A percentile compares a stretch with the other conserved stretches of the same genome.
Conservation (phyloP, 805 yeast species). For the Hanseniaspora singularis region DNA sequence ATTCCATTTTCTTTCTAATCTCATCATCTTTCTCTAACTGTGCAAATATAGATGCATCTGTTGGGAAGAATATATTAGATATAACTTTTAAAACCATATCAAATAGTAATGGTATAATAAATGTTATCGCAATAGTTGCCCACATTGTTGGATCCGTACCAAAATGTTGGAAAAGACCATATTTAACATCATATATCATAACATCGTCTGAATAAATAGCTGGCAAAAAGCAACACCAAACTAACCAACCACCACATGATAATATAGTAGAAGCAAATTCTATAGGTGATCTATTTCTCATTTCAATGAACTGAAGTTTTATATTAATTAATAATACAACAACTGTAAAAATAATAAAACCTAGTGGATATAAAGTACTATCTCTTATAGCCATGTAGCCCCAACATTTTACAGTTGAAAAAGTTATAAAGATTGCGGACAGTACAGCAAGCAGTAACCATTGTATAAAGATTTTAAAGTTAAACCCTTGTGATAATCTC, state of each 20-base stretch:
- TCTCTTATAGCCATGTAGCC: constrained; percentile 59
- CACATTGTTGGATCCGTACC: constrained; percentile 81
- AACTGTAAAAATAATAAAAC: constrained; percentile 62
- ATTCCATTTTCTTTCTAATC: constrained; percentile 58
- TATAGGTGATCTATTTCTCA: constrained; percentile 59
- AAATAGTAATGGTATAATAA: constrained; percentile 46
- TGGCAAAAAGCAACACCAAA: constrained; percentile 73
- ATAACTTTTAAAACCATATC: constrained; percentile 55
- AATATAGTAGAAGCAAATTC: constrained; percentile 53
- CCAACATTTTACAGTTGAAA: constrained; percentile 54
- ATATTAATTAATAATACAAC: constrained; percentile 61
- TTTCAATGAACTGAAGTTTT: constrained; percentile 71
- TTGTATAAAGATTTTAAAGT: constrained; percentile 49
- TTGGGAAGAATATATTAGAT: constrained; percentile 46
- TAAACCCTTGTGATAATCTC: constrained; percentile 60
- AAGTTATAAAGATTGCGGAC: constrained; percentile 61
- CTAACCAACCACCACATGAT: constrained; percentile 72
- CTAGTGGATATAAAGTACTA: constrained; percentile 70
- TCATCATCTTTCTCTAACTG: constrained; percentile 57
- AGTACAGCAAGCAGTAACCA: constrained; percentile 73
- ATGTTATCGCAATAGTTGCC: constrained; percentile 55
- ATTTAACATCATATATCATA: constrained; percentile 49
- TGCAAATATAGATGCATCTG: constrained; percentile 71
- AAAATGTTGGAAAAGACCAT: constrained; percentile 57
- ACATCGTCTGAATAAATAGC: constrained; percentile 45